These are phyloP conservation scores for Amyloporia xantha DNA, from an alignment of 768 basidiomycete genomes.

Conservation along the genomic window DNA sequence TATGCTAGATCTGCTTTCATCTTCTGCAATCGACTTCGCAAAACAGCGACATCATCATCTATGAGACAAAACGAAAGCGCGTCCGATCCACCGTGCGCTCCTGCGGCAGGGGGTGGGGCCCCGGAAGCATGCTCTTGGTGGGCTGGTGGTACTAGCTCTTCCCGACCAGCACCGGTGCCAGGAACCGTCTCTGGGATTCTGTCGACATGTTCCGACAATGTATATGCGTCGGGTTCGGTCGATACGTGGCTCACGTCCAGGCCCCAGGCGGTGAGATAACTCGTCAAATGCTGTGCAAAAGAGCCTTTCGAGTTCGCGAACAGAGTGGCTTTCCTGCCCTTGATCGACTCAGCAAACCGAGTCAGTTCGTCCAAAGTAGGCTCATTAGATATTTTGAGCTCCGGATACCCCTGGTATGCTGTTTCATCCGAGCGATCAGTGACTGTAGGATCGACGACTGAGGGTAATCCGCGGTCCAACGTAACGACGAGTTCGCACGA, in stretches of 20 bases:
- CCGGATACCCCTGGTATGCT: conserved; percentile 39
- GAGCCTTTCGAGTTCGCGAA: conserved; percentile 83
- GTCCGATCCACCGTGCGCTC: conserved; percentile 15
- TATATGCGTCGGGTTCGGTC: conserved; percentile 48
- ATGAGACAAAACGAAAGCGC: conserved; percentile 73
- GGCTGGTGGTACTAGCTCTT: background rate
- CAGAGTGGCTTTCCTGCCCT: conserved; percentile 76
- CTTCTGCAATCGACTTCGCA: conserved; percentile 68
- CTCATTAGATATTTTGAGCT: conserved; percentile 53
- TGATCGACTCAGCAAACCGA: conserved; percentile 73
- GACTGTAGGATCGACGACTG: conserved; percentile 33
- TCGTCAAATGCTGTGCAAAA: conserved; percentile 90
- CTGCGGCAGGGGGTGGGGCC: conserved; percentile 10
- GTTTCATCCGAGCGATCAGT: conserved; percentile 40
- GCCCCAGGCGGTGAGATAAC: conserved; percentile 92
- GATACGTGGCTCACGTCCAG: conserved; percentile 85
- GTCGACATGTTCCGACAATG: conserved; percentile 19
- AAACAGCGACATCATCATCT: conserved; percentile 82
- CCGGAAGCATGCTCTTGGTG: background rate
- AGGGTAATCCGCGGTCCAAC: conserved; percentile 52
- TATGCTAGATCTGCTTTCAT: conserved; percentile 52
- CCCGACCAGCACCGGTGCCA: background rate
- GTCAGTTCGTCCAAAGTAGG: conserved; percentile 76
- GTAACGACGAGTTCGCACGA: conserved; percentile 61
- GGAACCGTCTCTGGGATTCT: background rate